Evolutionary conservation across 2,329 filamentous ascomycete genomes (phyloP).

Genomic region (Ploettnerulaceae sp.): DNA sequence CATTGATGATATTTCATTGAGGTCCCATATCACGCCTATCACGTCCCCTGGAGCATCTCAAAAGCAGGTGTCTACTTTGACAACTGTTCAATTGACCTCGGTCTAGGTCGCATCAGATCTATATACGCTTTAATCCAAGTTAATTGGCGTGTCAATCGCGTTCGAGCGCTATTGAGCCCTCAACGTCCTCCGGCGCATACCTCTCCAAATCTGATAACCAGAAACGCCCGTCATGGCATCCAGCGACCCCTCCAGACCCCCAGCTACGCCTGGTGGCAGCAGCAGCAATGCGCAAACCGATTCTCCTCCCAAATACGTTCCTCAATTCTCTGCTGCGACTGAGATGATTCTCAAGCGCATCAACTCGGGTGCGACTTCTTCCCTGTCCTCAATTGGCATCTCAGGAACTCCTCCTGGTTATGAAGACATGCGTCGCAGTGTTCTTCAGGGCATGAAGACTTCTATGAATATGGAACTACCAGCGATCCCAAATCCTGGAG

Average conservation of each 20-base stretch:
- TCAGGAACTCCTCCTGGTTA: constrained; percentile 31
- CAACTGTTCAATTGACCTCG: constrained; percentile 20
- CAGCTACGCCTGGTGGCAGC: constrained; percentile 18
- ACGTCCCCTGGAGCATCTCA: not conserved
- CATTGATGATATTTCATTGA: constrained; percentile 16
- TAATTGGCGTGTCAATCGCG: constrained; percentile 4
- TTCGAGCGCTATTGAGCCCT: constrained; percentile 1
- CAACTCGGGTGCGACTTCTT: constrained; percentile 27
- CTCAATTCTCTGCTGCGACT: constrained; percentile 35
- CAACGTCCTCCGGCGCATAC: constrained; percentile 26
- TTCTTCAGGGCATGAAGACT: constrained; percentile 35
- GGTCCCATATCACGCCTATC: constrained; percentile 6
- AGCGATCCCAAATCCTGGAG: constrained; percentile 22
- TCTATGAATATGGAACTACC: constrained; percentile 34
- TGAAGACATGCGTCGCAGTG: constrained; percentile 34
- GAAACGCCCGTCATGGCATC: constrained; percentile 23
- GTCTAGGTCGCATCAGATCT: constrained; percentile 14
- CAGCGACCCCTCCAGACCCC: constrained; percentile 23
- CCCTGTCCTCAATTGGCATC: constrained; percentile 28
- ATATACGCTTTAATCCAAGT: not conserved
- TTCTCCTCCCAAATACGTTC: constrained; percentile 32
- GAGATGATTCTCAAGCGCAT: constrained; percentile 37
- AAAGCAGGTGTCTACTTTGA: not conserved
- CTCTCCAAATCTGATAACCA: constrained; percentile 2
- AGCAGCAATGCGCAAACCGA: constrained; percentile 19